phyloP scores from a whole-genome alignment of 805 yeast species.

The Kodamaea hsintzibuensis region DNA sequence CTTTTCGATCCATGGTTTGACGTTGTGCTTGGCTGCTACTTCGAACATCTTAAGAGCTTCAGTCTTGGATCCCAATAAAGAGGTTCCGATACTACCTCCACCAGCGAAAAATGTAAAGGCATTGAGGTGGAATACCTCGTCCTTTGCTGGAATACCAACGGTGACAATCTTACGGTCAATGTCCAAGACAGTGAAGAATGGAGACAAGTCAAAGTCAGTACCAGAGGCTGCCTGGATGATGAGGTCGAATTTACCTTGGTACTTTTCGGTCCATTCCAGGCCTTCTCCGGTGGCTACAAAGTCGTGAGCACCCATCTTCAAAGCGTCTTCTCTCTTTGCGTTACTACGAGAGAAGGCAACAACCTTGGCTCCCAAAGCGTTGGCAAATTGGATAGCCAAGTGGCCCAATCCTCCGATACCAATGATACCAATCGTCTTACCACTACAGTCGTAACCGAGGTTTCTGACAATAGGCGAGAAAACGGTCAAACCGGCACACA shows the following conservation, averaged over 20 bases:
- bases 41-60: constrained; percentile 40
- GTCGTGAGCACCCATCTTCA: constrained; percentile 55
- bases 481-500: constrained; percentile 59
- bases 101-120: constrained; percentile 25
- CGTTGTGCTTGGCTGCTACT: constrained; percentile 35
- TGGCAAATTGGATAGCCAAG: constrained; percentile 59
- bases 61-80: constrained; percentile 33
- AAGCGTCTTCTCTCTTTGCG: constrained; percentile 52
- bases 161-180: constrained; percentile 24
- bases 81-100: constrained; percentile 29
- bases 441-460: constrained; percentile 27
- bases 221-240: constrained; percentile 51
- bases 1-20: constrained; percentile 37
- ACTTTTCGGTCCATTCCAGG: constrained; percentile 30
- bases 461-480: constrained; percentile 53
- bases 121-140: constrained; percentile 20
- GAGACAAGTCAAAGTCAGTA: constrained; percentile 17
- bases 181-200: constrained; percentile 22
- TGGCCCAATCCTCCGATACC: constrained; percentile 73
- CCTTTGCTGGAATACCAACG: constrained; percentile 30
- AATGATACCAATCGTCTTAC: constrained; percentile 55
- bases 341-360: constrained; percentile 55
- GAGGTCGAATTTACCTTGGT: constrained; percentile 39
- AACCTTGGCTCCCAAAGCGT: constrained; percentile 64
- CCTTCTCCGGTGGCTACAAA: constrained; percentile 49